Evolutionary conservation across 208 protist genomes (phyloP).

Genomic region (Tetramitus jugosus): DNA sequence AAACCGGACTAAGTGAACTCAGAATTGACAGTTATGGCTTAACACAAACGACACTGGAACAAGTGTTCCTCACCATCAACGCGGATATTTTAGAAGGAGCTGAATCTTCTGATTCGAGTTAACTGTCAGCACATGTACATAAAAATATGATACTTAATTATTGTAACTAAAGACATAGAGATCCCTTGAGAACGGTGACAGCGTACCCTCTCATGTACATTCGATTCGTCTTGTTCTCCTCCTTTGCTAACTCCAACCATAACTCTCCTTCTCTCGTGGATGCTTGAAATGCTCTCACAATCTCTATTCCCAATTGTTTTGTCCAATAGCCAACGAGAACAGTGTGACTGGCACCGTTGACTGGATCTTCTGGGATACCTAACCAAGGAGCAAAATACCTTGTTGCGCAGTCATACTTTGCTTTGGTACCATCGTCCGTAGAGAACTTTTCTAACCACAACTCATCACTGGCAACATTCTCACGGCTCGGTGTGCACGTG

Average conservation of each 20-base stretch:
- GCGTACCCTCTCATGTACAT: too few species aligned
- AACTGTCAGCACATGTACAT: too few species aligned
- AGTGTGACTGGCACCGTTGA: constrained; percentile 17
- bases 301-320: neutral
- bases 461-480: too few species aligned
- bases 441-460: too few species aligned
- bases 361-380: constrained; percentile 31
- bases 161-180: too few species aligned
- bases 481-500: too few species aligned
- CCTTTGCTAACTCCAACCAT: neutral
- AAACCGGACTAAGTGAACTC: constrained; percentile 41
- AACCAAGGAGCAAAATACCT: constrained; percentile 23
- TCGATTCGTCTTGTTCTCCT: neutral
- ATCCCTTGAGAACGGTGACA: too few species aligned
- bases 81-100: too few species aligned
- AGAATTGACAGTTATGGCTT: constrained; percentile 50
- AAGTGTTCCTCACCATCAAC: constrained; percentile 62
- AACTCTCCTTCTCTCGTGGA: neutral
- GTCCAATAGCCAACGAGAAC: constrained; percentile 10
- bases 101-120: constrained; percentile 29
- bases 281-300: neutral
- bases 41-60: constrained; percentile 62
- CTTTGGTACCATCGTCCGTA: too few species aligned
- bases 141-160: too few species aligned
- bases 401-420: neutral